phyloP scores from a whole-genome alignment of 306 rosid genomes.

The Biancaea sappan region DNA sequence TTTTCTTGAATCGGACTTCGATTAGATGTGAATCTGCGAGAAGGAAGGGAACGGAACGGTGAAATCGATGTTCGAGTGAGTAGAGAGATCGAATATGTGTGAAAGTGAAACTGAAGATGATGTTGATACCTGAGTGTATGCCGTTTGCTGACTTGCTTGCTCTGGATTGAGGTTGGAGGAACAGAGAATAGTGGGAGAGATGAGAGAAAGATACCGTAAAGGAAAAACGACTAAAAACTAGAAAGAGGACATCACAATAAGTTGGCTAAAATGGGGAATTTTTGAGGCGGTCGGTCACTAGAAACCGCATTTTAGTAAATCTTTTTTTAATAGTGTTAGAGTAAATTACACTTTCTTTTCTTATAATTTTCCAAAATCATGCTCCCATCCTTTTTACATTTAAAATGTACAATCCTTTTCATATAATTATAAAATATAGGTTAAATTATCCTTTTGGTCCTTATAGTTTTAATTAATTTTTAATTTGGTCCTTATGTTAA shows the following conservation, averaged over 20 bases:
- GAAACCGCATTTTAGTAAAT: not conserved
- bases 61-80: not conserved
- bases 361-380: too few relatives aligned
- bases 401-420: too few relatives aligned
- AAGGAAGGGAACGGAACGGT: not conserved
- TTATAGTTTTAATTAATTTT: too few relatives aligned
- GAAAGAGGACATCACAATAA: not conserved
- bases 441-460: too few relatives aligned
- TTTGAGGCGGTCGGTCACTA: constrained; percentile 18
- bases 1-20: not conserved
- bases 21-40: not conserved
- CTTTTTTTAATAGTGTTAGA: not conserved
- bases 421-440: too few relatives aligned
- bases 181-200: not conserved
- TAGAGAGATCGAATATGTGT: too few relatives aligned
- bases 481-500: too few relatives aligned
- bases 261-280: not conserved
- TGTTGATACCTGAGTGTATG: too few relatives aligned
- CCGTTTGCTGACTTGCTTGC: not conserved
- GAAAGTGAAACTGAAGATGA: too few relatives aligned
- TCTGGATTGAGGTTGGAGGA: not conserved
- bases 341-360: too few relatives aligned
- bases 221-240: not conserved
- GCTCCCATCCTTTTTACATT: too few relatives aligned
- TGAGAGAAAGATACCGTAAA: not conserved